Evolutionary conservation across 2,329 filamentous ascomycete genomes (phyloP).

Genomic region (Scedosporium minutisporum): DNA sequence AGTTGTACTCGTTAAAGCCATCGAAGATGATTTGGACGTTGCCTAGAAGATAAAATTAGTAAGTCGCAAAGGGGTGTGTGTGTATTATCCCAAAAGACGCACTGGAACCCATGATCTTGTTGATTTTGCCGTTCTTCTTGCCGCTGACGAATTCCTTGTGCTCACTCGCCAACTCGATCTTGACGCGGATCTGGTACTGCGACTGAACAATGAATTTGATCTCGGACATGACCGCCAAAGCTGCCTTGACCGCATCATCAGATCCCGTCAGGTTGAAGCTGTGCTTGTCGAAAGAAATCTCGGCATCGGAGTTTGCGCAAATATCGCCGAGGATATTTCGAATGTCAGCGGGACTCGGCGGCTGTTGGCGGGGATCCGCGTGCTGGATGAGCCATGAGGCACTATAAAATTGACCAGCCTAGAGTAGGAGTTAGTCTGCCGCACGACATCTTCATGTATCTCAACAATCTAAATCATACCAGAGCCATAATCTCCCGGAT

Average conservation of each 20-base stretch:
- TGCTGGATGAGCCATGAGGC: constrained; percentile 91
- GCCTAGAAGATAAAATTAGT: constrained; percentile 30
- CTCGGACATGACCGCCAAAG: constrained; percentile 87
- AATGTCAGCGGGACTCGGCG: constrained; percentile 60
- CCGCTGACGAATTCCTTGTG: constrained; percentile 99
- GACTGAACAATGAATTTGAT: constrained; percentile 80
- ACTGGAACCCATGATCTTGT: constrained; percentile 99
- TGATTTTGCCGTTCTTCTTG: constrained; percentile 99
- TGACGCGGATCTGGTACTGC: constrained; percentile 89
- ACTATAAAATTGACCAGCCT: constrained; percentile 96
- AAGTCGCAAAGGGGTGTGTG: constrained; percentile 10
- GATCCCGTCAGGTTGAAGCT: constrained; percentile 92
- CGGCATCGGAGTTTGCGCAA: constrained; percentile 90
- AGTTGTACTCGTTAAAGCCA: constrained; percentile 99
- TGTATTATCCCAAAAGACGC: constrained; percentile 4
- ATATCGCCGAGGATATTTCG: constrained; percentile 90
- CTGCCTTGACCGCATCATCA: constrained; percentile 90
- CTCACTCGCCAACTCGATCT: constrained; percentile 97
- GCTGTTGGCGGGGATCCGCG: constrained; percentile 51
- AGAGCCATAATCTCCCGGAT: constrained; percentile 93
- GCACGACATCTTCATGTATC: not conserved
- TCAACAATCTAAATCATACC: constrained; percentile 38
- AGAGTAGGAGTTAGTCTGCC: constrained; percentile 20
- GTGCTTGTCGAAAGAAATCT: constrained; percentile 88
- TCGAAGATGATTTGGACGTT: constrained; percentile 99